Percentiles rank a stretch among this genome's conserved stretches.
These are phyloP conservation scores for Hanseniaspora uvarum DNA, from an alignment of 1,139 yeast genomes.

Conservation along the genomic window DNA sequence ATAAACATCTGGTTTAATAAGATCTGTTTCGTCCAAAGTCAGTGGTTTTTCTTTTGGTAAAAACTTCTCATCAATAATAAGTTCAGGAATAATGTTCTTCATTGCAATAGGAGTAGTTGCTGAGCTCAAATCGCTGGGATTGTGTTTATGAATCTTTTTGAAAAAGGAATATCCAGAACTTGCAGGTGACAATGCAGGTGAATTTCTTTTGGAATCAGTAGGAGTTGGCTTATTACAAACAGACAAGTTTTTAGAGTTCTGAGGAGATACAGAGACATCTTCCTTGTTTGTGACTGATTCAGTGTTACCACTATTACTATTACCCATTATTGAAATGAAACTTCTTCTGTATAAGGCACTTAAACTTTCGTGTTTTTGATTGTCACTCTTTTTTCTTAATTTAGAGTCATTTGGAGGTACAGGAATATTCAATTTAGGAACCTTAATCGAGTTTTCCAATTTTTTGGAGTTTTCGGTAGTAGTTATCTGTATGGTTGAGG, in stretches of 20 bases:
- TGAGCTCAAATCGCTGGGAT: constrained; percentile 29
- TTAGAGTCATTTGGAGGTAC: constrained; percentile 1
- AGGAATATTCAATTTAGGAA: constrained; percentile 6
- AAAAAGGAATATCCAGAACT: constrained; percentile 37
- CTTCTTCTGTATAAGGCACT: constrained; percentile 31
- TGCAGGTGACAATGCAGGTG: constrained; percentile 18
- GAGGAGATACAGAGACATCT: background rate
- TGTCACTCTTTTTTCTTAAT: constrained; percentile 21
- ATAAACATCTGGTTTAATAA: constrained; percentile 22
- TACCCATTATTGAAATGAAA: constrained; percentile 28
- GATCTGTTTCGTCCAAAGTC: background rate
- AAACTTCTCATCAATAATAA: constrained; percentile 1
- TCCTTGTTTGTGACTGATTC: background rate
- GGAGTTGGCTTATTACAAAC: background rate
- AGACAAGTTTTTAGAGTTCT: background rate
- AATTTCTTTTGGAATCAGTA: constrained; percentile 14
- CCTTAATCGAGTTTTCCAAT: background rate
- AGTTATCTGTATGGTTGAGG: background rate
- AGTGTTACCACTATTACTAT: background rate
- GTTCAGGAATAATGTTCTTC: background rate
- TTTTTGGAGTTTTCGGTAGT: background rate
- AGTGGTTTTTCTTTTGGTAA: background rate
- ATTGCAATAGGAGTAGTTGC: background rate
- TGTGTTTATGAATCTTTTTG: constrained; percentile 48
- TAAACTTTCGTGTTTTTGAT: constrained; percentile 28